Conservation (phyloP, 768 basidiomycete genomes). For the Glaciozyma martinii region DNA sequence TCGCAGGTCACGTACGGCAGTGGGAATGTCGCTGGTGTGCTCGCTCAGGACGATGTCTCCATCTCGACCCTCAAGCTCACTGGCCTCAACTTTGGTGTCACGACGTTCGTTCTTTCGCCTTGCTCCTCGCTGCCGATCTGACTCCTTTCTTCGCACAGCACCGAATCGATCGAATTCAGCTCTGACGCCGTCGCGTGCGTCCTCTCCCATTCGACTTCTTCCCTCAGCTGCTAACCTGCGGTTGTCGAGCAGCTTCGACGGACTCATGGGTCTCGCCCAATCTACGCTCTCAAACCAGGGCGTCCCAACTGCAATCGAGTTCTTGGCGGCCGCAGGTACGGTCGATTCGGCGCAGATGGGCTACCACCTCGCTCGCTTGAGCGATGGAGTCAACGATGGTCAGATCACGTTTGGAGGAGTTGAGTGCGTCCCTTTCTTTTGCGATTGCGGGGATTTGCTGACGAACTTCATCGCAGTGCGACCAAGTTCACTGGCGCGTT, state of each 20-base stretch:
- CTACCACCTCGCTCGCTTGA: conserved; percentile 67
- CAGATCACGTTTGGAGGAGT: conserved; percentile 73
- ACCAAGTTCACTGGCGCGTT: conserved; percentile 57
- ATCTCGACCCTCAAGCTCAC: conserved; percentile 56
- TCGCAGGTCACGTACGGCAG: conserved; percentile 37
- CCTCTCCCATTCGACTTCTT: conserved; percentile 35
- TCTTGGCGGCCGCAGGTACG: conserved; percentile 52
- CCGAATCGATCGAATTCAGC: conserved; percentile 34
- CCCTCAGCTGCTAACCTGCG: background rate
- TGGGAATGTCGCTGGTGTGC: conserved; percentile 56
- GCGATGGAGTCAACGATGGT: conserved; percentile 56
- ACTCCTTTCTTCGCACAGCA: background rate
- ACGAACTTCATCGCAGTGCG: conserved; percentile 14
- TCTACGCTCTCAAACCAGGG: conserved; percentile 59
- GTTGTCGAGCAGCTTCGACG: conserved; percentile 15
- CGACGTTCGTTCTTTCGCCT: conserved; percentile 40
- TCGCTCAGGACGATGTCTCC: conserved; percentile 55
- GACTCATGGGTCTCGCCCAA: conserved; percentile 67
- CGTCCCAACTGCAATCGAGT: conserved; percentile 60
- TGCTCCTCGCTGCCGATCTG: conserved; percentile 44
- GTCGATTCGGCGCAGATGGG: conserved; percentile 61
- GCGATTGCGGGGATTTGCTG: background rate
- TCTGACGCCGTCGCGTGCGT: conserved; percentile 34
- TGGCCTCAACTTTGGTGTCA: conserved; percentile 62
- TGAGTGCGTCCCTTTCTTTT: conserved; percentile 40